Percentiles rank a stretch among this genome's conserved stretches.
Evolutionary conservation across 2,329 filamentous ascomycete genomes (phyloP).

Genomic region (Lojkania enalia): DNA sequence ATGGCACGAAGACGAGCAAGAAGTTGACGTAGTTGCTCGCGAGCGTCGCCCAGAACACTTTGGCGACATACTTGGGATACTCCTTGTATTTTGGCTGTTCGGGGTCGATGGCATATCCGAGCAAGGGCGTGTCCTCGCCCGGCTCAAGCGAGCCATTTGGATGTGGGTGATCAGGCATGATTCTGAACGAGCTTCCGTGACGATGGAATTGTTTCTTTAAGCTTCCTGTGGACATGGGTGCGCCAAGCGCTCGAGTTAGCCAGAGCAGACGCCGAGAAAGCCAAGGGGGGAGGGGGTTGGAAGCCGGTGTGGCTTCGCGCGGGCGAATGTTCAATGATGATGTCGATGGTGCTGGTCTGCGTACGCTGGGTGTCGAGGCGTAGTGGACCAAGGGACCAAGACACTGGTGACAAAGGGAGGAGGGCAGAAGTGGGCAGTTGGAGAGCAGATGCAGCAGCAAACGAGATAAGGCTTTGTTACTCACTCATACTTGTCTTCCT

Average conservation of each 20-base stretch:
- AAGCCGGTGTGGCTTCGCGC: constrained; percentile 21
- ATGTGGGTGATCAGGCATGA: constrained; percentile 27
- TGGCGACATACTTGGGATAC: constrained; percentile 35
- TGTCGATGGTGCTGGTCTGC: background rate
- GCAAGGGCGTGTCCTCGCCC: constrained; percentile 28
- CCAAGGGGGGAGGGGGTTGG: constrained; percentile 1
- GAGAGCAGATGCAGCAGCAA: constrained; percentile 8
- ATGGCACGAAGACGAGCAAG: constrained; percentile 71
- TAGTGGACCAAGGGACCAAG: constrained; percentile 7
- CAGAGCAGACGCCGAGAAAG: constrained; percentile 16
- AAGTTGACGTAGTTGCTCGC: constrained; percentile 66
- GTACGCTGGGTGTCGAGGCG: constrained; percentile 1
- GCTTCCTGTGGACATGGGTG: constrained; percentile 27
- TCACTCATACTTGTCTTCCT: constrained; percentile 25
- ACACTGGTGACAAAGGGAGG: constrained; percentile 9
- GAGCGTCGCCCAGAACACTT: constrained; percentile 49
- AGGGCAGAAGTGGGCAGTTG: constrained; percentile 9
- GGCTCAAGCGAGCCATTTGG: constrained; percentile 28
- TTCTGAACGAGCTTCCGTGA: constrained; percentile 18
- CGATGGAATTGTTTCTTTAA: constrained; percentile 42
- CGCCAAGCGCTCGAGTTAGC: constrained; percentile 29
- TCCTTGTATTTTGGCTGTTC: constrained; percentile 34
- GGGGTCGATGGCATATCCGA: constrained; percentile 12
- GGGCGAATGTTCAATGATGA: constrained; percentile 17
- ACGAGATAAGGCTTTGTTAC: constrained; percentile 13